These are phyloP conservation scores for Chernovozyma aurita DNA, from an alignment of 1,139 yeast genomes.

Conservation along the genomic window DNA sequence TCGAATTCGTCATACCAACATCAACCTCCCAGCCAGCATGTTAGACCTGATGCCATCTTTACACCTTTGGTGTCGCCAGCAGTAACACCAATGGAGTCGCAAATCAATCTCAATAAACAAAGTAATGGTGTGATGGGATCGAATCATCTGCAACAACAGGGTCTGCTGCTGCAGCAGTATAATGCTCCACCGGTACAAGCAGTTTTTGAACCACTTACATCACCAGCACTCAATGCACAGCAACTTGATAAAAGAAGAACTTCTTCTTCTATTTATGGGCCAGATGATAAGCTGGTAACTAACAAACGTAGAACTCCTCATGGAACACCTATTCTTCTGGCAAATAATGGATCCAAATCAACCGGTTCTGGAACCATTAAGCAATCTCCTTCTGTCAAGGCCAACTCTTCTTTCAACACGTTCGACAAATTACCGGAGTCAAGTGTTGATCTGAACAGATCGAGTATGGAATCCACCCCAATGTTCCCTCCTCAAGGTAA, in stretches of 20 bases:
- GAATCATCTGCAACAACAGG: too few species aligned
- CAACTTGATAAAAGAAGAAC: slow-evolving; percentile 29
- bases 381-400: slow-evolving; percentile 5
- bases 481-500: slow-evolving; percentile 39
- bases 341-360: slow-evolving; percentile 14
- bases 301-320: slow-evolving; percentile 44
- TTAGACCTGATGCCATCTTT: slow-evolving; percentile 49
- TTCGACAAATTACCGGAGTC: slow-evolving; percentile 39
- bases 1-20: too few species aligned
- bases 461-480: slow-evolving; percentile 21
- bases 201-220: slow-evolving; percentile 49
- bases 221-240: slow-evolving; percentile 62
- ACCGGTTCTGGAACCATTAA: too few species aligned
- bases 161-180: slow-evolving; percentile 7
- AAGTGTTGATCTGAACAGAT: slow-evolving; percentile 16
- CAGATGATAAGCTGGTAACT: slow-evolving; percentile 16
- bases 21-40: slow-evolving; percentile 25
- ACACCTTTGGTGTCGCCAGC: slow-evolving; percentile 79
- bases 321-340: slow-evolving; percentile 42
- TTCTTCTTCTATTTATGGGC: slow-evolving; percentile 31
- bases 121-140: background rate
- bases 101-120: slow-evolving; percentile 17
- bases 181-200: slow-evolving; percentile 29
- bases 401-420: too few species aligned
- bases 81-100: slow-evolving; percentile 56